phyloP scores from a whole-genome alignment of 2,329 filamentous ascomycete genomes.

The Aspergillus sp. region DNA sequence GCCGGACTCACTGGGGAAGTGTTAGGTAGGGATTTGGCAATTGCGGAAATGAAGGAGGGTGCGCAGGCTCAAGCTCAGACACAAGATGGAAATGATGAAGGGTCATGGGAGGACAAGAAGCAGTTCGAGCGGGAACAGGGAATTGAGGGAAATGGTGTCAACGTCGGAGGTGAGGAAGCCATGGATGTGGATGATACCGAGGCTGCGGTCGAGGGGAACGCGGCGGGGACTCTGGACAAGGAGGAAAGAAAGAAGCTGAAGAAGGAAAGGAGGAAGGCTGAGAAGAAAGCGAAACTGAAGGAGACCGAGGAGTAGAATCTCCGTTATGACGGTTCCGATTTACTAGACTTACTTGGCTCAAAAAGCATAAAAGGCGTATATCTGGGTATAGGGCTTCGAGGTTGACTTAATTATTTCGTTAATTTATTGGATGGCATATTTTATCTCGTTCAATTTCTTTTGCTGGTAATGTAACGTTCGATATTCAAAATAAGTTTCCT shows the following conservation, averaged over 20 bases:
- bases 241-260: conserved; percentile 57
- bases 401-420: neutral
- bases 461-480: neutral
- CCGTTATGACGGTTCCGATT: neutral
- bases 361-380: conserved; percentile 14
- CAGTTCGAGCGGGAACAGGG: conserved; percentile 44
- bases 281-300: conserved; percentile 41
- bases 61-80: conserved; percentile 29
- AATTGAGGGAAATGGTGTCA: conserved; percentile 41
- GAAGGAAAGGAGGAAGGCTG: conserved; percentile 52
- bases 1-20: conserved; percentile 45
- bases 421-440: neutral
- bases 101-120: conserved; percentile 33
- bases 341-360: conserved; percentile 1
- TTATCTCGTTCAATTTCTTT: neutral
- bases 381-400: neutral
- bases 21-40: conserved; percentile 41
- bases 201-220: conserved; percentile 13
- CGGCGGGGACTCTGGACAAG: conserved; percentile 45
- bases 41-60: conserved; percentile 36
- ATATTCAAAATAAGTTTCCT: neutral
- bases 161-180: conserved; percentile 35
- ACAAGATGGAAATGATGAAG: conserved; percentile 20
- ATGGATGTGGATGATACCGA: conserved; percentile 43
- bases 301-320: conserved; percentile 20